Percentiles rank a stretch among this genome's conserved stretches.
These are phyloP conservation scores for Pythium folliculosum DNA, from an alignment of 352 stramenopile genomes.

Conservation along the genomic window DNA sequence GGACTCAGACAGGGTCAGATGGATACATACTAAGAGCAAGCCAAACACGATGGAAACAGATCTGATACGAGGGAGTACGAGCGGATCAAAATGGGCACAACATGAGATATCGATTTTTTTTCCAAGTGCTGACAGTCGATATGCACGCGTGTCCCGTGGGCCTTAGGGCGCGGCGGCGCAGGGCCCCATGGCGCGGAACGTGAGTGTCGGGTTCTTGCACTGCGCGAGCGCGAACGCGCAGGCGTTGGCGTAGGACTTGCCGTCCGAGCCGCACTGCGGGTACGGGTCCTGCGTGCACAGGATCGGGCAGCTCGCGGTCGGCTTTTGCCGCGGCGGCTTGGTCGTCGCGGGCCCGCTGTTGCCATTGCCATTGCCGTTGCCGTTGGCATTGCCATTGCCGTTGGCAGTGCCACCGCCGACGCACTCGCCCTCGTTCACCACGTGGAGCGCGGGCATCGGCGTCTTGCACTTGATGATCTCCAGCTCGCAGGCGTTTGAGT, in stretches of 20 bases:
- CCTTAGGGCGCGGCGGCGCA: background rate
- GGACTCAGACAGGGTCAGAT: background rate
- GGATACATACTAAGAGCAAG: too few relatives aligned
- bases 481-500: conserved; percentile 45
- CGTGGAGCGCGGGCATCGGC: conserved; percentile 19
- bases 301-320: conserved; percentile 1
- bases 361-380: too few relatives aligned
- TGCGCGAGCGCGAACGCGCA: conserved; percentile 18
- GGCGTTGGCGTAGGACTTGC: conserved; percentile 26
- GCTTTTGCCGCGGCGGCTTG: background rate
- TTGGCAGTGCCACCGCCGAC: too few relatives aligned
- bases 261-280: conserved; percentile 25
- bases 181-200: background rate
- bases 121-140: too few relatives aligned
- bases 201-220: conserved; percentile 16
- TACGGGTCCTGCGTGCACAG: conserved; percentile 14
- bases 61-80: too few relatives aligned
- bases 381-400: too few relatives aligned
- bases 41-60: too few relatives aligned
- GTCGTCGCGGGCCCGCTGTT: background rate
- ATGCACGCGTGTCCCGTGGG: background rate
- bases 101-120: too few relatives aligned
- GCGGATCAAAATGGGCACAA: too few relatives aligned
- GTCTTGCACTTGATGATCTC: conserved; percentile 39
- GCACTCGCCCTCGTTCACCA: conserved; percentile 28